Base-by-base conservation (phyloP, 1,284 basidiomycete genomes). In the Ceratobasidium sp. region DNA sequence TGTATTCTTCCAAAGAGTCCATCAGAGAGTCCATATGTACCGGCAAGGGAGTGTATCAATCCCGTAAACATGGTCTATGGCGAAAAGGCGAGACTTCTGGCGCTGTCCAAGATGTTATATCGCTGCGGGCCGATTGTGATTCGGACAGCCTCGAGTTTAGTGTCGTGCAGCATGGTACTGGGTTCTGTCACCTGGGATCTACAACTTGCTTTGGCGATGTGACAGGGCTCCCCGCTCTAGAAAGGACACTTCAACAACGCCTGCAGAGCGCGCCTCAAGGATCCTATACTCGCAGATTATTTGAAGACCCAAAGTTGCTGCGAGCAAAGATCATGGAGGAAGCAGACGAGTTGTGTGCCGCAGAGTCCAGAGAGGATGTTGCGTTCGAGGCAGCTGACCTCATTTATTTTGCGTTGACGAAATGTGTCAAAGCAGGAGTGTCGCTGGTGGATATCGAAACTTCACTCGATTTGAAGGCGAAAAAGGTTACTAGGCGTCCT, bases 261-360 rank as follows among this genome's bases (percentile, higher is more conserved):
- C 83, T 92, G 62, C 82, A 83, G 52, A 87, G 86, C 30, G 94
- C 96, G 0, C 96, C 96, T 0, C 88, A 91, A 74, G 96, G 94
- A 0, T 96, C 93, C 8, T 99, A 99, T 82, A 99, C 97, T 14
- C 89, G 88, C 70, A 85, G 95, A 55, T 82, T 99, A 28, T 98
- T 99, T 81, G 86, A 87, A 72, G 94, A 98, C 78, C 83, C 90
- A 10, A 87, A 87, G 59, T 85, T 99, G 23, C 85, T 99, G 53
- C 87, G 86, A 64, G 91, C 96, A 64, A 99, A 99, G 84, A 95
- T 99, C 74, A 94, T 93, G 88, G 97, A 99, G 81, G 97, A 99
- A 81, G 97, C 97, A 0, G 94, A 97, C 77, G 97, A 99, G 81
- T 87, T 99, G 14, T 97, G 96, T 78, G 86, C 86, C 30, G 97